These are phyloP conservation scores for Aspergillus mulundensis DNA, from an alignment of 495 filamentous ascomycete genomes.

Conservation along the genomic window DNA sequence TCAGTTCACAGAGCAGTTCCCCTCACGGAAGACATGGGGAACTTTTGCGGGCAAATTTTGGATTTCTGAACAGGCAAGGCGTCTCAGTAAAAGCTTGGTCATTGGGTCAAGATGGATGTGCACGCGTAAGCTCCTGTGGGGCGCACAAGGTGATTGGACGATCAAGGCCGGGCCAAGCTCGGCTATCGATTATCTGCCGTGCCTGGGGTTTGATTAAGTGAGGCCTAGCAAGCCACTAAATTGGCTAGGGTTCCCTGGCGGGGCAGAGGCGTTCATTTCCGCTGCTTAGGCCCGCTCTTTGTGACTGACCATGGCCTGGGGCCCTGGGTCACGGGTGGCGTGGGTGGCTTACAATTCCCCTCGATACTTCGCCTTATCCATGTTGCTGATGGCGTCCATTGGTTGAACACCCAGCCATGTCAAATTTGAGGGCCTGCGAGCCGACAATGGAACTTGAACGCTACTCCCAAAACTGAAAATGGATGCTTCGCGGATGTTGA, in stretches of 20 bases:
- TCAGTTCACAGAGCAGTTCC: not conserved
- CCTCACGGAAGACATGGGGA: not conserved
- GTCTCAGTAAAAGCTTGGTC: conserved; percentile 21
- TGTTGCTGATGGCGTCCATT: not conserved
- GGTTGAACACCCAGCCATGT: not conserved
- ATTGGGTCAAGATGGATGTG: conserved; percentile 21
- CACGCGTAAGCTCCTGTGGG: conserved; percentile 42
- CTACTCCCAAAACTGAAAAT: conserved; percentile 17
- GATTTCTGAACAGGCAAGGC: conserved; percentile 18
- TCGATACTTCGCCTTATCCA: conserved; percentile 3
- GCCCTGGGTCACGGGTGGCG: too few species aligned
- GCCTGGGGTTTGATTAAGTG: conserved; percentile 13
- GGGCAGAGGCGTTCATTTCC: not conserved
- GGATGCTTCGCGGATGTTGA: conserved; percentile 1
- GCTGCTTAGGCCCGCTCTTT: not conserved
- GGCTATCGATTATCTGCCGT: conserved; percentile 50
- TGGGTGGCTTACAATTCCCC: not conserved
- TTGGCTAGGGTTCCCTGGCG: not conserved
- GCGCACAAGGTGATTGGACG: conserved; percentile 26
- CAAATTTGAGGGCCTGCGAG: conserved; percentile 1
- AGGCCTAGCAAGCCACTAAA: not conserved
- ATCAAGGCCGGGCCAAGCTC: conserved; percentile 36
- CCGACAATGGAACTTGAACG: conserved; percentile 3
- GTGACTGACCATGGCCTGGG: not conserved
- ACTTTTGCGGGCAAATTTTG: conserved; percentile 1